Conservation (phyloP, 1,139 yeast genomes). For the Suhomyces wounanorum region DNA sequence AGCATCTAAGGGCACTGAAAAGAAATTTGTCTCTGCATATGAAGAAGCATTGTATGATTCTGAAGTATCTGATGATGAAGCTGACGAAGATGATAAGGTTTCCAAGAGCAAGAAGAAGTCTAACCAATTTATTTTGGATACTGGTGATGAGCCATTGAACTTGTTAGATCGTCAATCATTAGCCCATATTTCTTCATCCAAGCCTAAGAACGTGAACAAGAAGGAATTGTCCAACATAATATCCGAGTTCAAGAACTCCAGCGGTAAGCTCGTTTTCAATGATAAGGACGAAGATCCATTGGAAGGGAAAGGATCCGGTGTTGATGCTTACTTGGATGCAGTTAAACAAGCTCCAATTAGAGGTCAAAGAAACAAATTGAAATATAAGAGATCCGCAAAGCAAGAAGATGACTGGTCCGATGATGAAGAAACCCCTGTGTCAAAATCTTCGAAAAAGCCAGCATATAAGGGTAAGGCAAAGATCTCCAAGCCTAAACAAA, state of each 20-base stretch:
- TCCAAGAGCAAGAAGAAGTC: conserved; percentile 35
- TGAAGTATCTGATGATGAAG: conserved; percentile 52
- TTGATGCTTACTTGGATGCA: conserved; percentile 92
- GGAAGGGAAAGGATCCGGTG: conserved; percentile 53
- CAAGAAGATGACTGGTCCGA: conserved; percentile 59
- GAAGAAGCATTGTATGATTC: conserved; percentile 76
- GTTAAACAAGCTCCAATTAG: conserved; percentile 89
- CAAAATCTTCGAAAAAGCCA: not conserved
- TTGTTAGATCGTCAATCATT: conserved; percentile 81
- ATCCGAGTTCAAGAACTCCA: conserved; percentile 51
- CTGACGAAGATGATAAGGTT: conserved; percentile 32
- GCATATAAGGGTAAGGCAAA: conserved; percentile 23
- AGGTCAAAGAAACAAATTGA: conserved; percentile 88
- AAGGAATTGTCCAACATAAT: conserved; percentile 47
- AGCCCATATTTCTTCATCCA: conserved; percentile 84
- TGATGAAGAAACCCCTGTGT: conserved; percentile 31
- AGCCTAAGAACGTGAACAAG: conserved; percentile 60
- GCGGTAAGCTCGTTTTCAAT: conserved; percentile 55
- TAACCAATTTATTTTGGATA: conserved; percentile 72
- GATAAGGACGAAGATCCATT: conserved; percentile 55
- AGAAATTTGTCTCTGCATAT: conserved; percentile 75
- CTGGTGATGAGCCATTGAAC: conserved; percentile 84
- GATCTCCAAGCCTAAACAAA: conserved; percentile 46
- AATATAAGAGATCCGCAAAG: conserved; percentile 67
- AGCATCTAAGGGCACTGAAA: conserved; percentile 37